Evolutionary conservation across 768 basidiomycete genomes (phyloP).

Genomic region (Termitomyces sp.): DNA sequence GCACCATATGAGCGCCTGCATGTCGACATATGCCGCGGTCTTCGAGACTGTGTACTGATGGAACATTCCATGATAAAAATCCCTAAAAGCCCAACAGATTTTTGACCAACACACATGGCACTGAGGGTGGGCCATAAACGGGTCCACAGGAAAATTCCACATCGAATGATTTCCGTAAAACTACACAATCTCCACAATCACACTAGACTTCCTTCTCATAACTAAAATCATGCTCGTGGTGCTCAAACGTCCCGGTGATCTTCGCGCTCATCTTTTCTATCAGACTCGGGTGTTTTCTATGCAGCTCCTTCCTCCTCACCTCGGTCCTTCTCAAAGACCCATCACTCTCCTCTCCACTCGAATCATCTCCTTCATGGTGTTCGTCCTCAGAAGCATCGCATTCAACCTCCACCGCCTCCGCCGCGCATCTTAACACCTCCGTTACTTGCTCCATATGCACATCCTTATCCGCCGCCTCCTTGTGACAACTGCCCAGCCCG

Average conservation of each 20-base stretch:
- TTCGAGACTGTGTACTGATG: neutral
- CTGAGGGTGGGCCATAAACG: neutral
- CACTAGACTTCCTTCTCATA: constrained; percentile 35
- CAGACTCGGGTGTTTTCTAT: constrained; percentile 52
- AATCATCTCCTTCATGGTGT: constrained; percentile 1
- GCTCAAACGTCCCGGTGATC: constrained; percentile 30
- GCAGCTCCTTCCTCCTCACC: constrained; percentile 23
- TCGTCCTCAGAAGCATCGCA: constrained; percentile 10
- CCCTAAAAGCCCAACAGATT: neutral
- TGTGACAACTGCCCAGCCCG: constrained; percentile 39
- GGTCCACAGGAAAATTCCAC: neutral
- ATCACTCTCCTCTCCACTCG: constrained; percentile 17
- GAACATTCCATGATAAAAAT: neutral
- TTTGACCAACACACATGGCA: neutral
- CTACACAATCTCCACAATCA: neutral
- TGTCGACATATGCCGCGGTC: no score
- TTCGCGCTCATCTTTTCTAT: constrained; percentile 38
- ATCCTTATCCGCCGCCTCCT: constrained; percentile 27
- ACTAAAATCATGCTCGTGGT: constrained; percentile 25
- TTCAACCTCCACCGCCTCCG: constrained; percentile 24
- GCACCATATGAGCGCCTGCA: neutral
- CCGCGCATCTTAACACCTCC: constrained; percentile 36
- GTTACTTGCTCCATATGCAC: constrained; percentile 32
- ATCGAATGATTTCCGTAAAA: no score
- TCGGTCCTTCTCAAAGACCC: neutral